phyloP scores from a whole-genome alignment of 148 eudicot genomes.

The Chenopodium quinoa region DNA sequence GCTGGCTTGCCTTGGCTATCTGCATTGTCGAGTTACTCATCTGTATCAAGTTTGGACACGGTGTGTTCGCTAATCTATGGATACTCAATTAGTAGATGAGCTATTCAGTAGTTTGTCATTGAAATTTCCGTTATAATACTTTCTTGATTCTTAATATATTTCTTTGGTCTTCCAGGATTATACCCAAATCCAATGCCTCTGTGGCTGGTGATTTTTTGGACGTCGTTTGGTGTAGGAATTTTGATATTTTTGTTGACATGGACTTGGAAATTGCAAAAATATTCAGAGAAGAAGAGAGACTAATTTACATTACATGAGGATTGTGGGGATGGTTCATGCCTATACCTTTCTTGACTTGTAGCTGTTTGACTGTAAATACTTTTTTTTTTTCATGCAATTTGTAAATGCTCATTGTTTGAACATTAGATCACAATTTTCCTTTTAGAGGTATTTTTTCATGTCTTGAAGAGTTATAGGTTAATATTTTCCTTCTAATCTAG shows the following conservation, averaged over 20 bases:
- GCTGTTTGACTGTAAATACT: slow-evolving; percentile 49
- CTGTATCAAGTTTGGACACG: slow-evolving; percentile 93
- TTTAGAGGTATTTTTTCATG: slow-evolving; percentile 13
- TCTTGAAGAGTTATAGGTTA: slow-evolving; percentile 5
- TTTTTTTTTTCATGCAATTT: slow-evolving; percentile 14
- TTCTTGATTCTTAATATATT: neutral
- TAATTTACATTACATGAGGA: slow-evolving; percentile 29
- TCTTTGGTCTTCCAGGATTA: slow-evolving; percentile 47
- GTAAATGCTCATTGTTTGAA: slow-evolving; percentile 40
- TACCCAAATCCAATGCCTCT: slow-evolving; percentile 78
- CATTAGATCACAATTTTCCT: slow-evolving; percentile 26
- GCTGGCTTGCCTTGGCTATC: slow-evolving; percentile 94
- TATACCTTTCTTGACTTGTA: slow-evolving; percentile 10
- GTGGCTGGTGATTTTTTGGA: slow-evolving; percentile 83
- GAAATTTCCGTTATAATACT: neutral
- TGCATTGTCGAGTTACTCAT: slow-evolving; percentile 93
- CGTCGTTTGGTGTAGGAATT: slow-evolving; percentile 39
- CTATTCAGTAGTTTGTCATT: neutral
- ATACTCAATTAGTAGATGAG: neutral
- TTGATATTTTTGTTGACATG: slow-evolving; percentile 56
- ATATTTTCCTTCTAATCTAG: slow-evolving; percentile 12
- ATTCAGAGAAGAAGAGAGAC: slow-evolving; percentile 54
- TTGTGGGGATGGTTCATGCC: slow-evolving; percentile 11
- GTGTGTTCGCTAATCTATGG: slow-evolving; percentile 34
- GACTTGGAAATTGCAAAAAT: slow-evolving; percentile 67